phyloP scores from a whole-genome alignment of 2,329 filamentous ascomycete species.

The Diplodia seriata region DNA sequence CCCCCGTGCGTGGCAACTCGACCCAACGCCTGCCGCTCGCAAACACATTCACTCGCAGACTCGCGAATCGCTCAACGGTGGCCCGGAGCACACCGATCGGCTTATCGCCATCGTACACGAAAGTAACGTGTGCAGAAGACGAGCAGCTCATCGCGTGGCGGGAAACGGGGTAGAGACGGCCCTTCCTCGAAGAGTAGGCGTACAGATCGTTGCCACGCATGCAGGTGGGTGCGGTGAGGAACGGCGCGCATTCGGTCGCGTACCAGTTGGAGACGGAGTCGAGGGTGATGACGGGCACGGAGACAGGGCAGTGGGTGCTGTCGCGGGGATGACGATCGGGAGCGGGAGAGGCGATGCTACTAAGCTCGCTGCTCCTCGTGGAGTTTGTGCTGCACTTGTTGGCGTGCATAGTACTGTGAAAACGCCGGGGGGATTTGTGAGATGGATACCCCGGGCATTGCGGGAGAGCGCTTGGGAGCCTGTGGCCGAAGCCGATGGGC shows the following conservation, averaged over 20 bases:
- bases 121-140: conserved; percentile 40
- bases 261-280: conserved; percentile 45
- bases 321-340: background rate
- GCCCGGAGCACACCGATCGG: conserved; percentile 43
- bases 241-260: conserved; percentile 42
- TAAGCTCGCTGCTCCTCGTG: background rate
- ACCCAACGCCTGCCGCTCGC: conserved; percentile 1
- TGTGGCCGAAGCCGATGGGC: conserved; percentile 44
- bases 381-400: background rate
- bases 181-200: conserved; percentile 36
- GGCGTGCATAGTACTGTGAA: conserved; percentile 33
- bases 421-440: background rate
- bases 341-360: conserved; percentile 32
- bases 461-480: conserved; percentile 24
- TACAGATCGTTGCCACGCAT: conserved; percentile 39
- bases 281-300: conserved; percentile 35
- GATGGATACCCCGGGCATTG: background rate
- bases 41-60: background rate
- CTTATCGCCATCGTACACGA: conserved; percentile 44
- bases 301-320: conserved; percentile 39
- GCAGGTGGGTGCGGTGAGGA: conserved; percentile 38
- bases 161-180: background rate
- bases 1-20: background rate
- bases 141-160: background rate
- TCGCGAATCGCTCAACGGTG: conserved; percentile 38